Evolutionary conservation across 305 asterid species (phyloP), one percentile per base, ranked within the genome.

Genomic region (Rubia tinctorum): DNA sequence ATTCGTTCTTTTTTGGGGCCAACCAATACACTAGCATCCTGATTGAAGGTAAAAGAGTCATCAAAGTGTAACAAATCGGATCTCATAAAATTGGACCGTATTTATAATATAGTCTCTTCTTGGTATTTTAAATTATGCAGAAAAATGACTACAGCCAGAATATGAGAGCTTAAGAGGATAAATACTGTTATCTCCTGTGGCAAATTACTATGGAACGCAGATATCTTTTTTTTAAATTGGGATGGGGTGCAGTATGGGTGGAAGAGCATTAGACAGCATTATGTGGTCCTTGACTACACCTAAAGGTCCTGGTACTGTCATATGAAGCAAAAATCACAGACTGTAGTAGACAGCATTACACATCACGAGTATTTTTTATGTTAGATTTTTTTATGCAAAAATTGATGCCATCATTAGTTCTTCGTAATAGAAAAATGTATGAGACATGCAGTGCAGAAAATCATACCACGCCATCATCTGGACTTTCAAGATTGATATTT

Each of bases 1-100:
- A 93, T 77, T 77, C 82, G 82, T 80, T 93, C 98, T 79, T 91
- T 93, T 56, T 74, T 86, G 10, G 95, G 82, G 40, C 98, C 95
- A 77, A 91, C 93, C 76, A 93, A 87, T 71, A 91, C 71, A 40
- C 53, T 84, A 25, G 87, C 72, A 78, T 93, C 96, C 98, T 91
- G 86, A 67, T 68, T 53, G 39, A 51, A 70, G 25, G 42, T 20
- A 49, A 14, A 68, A 72, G 27, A 51, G 49, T 68, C 45, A 71
- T 64, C 11, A 45, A 64, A 12, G 56, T 44, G 45, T n/a, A 51
- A 63, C 6, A 25, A 51, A 34, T 34, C 39, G 39, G 39, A 34
- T 34, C 39, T 34, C 39, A 34, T 1, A 34, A 34, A 34, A 40
- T 18, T 11, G 34, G 39, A 30, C 27, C 53, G 10, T 55, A 11